Percentiles rank a stretch among this genome's conserved stretches.
These are phyloP conservation scores for Ascoidea rubescens DNA, from an alignment of 805 yeast genomes.

Conservation along the genomic window DNA sequence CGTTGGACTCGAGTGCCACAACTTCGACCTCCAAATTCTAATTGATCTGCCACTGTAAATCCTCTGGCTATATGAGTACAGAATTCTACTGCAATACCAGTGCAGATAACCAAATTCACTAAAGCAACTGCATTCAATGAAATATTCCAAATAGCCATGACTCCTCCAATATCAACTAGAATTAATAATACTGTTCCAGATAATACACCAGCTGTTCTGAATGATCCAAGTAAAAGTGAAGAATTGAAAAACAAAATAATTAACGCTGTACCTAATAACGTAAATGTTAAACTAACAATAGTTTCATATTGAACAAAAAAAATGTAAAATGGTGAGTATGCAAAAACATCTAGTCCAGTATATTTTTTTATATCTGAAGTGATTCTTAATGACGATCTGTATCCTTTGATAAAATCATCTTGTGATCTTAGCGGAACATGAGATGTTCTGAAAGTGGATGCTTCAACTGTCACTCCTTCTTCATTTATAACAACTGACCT, in stretches of 20 bases:
- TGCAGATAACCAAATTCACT: slow-evolving; percentile 84
- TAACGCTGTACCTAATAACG: slow-evolving; percentile 38
- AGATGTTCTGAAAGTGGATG: slow-evolving; percentile 67
- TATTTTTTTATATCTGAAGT: slow-evolving; percentile 34
- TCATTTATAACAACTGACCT: slow-evolving; percentile 34
- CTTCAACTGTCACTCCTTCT: slow-evolving; percentile 23
- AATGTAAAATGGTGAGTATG: slow-evolving; percentile 87
- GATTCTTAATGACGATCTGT: slow-evolving; percentile 55
- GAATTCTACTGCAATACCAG: slow-evolving; percentile 88
- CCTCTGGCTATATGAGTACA: slow-evolving; percentile 80
- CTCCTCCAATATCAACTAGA: slow-evolving; percentile 62
- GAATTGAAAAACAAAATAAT: slow-evolving; percentile 37
- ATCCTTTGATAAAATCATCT: slow-evolving; percentile 70
- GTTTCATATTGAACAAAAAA: slow-evolving; percentile 81
- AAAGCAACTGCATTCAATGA: slow-evolving; percentile 80
- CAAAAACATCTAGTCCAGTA: slow-evolving; percentile 49
- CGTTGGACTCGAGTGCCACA: slow-evolving; percentile 14
- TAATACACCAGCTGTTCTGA: slow-evolving; percentile 42
- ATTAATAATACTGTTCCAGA: slow-evolving; percentile 48
- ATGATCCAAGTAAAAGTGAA: slow-evolving; percentile 50
- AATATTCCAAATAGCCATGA: slow-evolving; percentile 62
- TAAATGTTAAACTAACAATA: slow-evolving; percentile 43
- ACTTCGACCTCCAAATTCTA: slow-evolving; percentile 15
- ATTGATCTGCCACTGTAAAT: slow-evolving; percentile 35
- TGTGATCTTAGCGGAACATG: slow-evolving; percentile 77